Evolutionary conservation across 176 grass and related monocot species (phyloP).

Genomic region (Oropetium thomaeum): DNA sequence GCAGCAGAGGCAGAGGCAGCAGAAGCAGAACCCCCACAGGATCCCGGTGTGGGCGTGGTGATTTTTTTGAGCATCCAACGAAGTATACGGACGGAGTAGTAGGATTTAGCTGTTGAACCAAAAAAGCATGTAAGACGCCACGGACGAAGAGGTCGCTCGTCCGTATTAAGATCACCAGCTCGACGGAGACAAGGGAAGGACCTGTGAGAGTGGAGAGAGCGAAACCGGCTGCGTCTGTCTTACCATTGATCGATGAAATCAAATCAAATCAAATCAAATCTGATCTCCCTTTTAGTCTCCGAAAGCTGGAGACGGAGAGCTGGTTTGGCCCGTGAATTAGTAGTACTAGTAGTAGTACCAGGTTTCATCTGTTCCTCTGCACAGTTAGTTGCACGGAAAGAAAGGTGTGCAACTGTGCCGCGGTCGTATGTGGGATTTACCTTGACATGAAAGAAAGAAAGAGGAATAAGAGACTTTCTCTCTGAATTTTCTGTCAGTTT

Average conservation of each 20-base stretch:
- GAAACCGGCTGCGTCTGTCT: not conserved
- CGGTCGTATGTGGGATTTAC: not conserved
- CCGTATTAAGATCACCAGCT: slow-evolving; percentile 2
- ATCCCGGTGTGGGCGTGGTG: slow-evolving; percentile 78
- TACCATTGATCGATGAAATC: not conserved
- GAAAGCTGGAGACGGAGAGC: slow-evolving; percentile 27
- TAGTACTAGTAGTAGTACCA: too few species aligned
- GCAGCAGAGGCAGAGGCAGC: slow-evolving; percentile 46
- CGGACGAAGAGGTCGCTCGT: not conserved
- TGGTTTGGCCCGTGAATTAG: slow-evolving; percentile 5
- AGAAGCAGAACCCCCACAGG: slow-evolving; percentile 52
- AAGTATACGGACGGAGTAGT: too few species aligned
- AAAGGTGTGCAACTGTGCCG: not conserved
- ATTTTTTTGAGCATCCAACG: not conserved
- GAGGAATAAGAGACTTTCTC: not conserved
- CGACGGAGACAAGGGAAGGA: not conserved
- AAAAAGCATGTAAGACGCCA: not conserved
- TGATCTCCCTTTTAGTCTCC: slow-evolving; percentile 26
- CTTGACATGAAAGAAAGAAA: slow-evolving; percentile 17
- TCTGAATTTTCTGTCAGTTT: not conserved
- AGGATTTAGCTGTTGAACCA: slow-evolving; percentile 28
- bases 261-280: too few species aligned
- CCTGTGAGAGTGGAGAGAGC: not conserved
- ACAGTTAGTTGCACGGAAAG: not conserved
- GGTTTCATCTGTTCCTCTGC: slow-evolving; percentile 11